Evolutionary conservation across 1,284 basidiomycete species (phyloP).

Genomic region (Moniliella sp.): DNA sequence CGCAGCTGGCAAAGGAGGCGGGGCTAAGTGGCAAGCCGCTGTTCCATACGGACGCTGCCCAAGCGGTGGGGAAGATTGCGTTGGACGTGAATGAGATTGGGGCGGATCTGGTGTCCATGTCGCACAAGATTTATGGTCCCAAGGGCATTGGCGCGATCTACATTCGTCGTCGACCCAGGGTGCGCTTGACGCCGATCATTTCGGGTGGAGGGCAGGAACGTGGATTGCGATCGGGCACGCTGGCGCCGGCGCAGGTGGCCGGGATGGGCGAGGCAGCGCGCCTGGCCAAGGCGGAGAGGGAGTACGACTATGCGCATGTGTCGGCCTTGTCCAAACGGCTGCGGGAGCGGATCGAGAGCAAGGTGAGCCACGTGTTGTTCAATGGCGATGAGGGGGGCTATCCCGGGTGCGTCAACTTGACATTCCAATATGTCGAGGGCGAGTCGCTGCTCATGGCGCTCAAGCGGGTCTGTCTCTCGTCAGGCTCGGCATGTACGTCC

Average conservation of each 20-base stretch:
- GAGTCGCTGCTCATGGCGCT: constrained; percentile 93
- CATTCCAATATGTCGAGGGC: constrained; percentile 89
- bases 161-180: constrained; percentile 73
- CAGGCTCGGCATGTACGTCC: constrained; percentile 91
- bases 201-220: constrained; percentile 94
- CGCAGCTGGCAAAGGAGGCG: constrained; percentile 47
- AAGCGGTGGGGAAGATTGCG: constrained; percentile 51
- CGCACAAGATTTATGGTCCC: constrained; percentile 94
- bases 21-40: constrained; percentile 45
- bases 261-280: constrained; percentile 87
- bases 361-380: constrained; percentile 70
- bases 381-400: constrained; percentile 62
- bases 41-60: constrained; percentile 93
- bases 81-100: constrained; percentile 79
- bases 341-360: constrained; percentile 54
- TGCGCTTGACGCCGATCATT: constrained; percentile 79
- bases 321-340: constrained; percentile 59
- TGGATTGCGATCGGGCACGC: constrained; percentile 75
- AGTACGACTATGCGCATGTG: constrained; percentile 62
- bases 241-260: constrained; percentile 69
- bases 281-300: constrained; percentile 70
- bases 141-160: constrained; percentile 90
- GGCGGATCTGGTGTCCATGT: constrained; percentile 84
- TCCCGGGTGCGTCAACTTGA: constrained; percentile 62
- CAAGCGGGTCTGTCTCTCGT: constrained; percentile 89